Evolutionary conservation across 768 basidiomycete genomes (phyloP).

Genomic region (Tylopilus balloui): DNA sequence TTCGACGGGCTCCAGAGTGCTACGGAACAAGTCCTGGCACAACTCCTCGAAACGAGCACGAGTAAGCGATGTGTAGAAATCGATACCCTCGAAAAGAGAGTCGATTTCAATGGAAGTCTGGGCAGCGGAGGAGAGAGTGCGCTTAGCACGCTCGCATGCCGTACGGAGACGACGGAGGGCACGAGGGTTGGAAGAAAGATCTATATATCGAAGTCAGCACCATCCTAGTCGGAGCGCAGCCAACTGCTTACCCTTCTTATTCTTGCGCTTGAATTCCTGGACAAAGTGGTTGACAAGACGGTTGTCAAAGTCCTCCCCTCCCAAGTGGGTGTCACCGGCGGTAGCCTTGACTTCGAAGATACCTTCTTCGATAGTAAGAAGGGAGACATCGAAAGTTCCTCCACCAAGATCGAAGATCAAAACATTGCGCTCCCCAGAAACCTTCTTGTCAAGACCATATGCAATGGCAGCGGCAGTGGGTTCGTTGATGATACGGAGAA

Average conservation of each 20-base stretch:
- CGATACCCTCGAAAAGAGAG: slow-evolving; percentile 95
- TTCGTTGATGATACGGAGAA: slow-evolving; percentile 98
- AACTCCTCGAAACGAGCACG: slow-evolving; percentile 97
- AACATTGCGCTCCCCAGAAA: slow-evolving; percentile 85
- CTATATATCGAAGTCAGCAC: slow-evolving; percentile 39
- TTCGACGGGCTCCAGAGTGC: slow-evolving; percentile 92
- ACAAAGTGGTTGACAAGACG: slow-evolving; percentile 96
- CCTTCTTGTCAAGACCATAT: slow-evolving; percentile 97
- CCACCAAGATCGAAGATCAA: slow-evolving; percentile 98
- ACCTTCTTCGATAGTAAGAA: slow-evolving; percentile 93
- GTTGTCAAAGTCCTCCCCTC: slow-evolving; percentile 98
- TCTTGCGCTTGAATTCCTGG: slow-evolving; percentile 95
- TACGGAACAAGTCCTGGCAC: slow-evolving; percentile 92
- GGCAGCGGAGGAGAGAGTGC: slow-evolving; percentile 93
- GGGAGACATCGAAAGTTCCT: slow-evolving; percentile 97
- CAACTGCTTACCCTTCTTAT: slow-evolving; percentile 75
- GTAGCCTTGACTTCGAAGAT: slow-evolving; percentile 99
- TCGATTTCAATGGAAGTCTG: slow-evolving; percentile 98
- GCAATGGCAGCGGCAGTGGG: slow-evolving; percentile 98
- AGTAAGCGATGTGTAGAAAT: slow-evolving; percentile 97
- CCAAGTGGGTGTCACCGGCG: slow-evolving; percentile 96
- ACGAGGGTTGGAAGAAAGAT: slow-evolving; percentile 87
- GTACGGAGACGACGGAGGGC: slow-evolving; percentile 96
- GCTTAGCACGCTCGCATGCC: slow-evolving; percentile 98
- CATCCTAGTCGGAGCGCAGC: neutral